A percentile compares a stretch with the other conserved stretches of the same genome.
Conservation (phyloP, 352 stramenopile genomes). For the Pythium sp. region DNA sequence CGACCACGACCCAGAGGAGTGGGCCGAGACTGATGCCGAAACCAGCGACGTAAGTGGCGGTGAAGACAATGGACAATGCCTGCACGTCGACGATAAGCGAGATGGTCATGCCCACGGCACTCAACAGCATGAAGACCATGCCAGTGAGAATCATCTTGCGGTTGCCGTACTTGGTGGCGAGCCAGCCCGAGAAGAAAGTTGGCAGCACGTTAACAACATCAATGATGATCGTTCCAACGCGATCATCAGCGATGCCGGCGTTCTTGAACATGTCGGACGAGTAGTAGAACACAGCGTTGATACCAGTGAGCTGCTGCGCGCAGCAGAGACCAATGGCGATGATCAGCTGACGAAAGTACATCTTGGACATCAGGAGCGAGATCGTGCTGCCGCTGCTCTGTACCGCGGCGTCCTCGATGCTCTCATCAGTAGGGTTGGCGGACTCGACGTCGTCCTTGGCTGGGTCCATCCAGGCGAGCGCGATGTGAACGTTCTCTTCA, state of each 20-base stretch:
- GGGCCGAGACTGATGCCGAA: slow-evolving; percentile 69
- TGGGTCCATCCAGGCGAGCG: slow-evolving; percentile 30
- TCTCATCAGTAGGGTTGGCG: slow-evolving; percentile 12
- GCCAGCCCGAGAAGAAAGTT: slow-evolving; percentile 27
- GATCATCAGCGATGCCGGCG: slow-evolving; percentile 35
- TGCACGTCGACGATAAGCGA: slow-evolving; percentile 25
- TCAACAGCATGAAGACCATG: slow-evolving; percentile 39
- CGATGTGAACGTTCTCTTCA: slow-evolving; percentile 26
- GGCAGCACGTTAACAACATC: slow-evolving; percentile 42
- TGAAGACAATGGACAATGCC: slow-evolving; percentile 50
- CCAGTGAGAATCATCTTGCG: slow-evolving; percentile 49
- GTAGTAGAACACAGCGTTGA: slow-evolving; percentile 57
- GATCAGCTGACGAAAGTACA: slow-evolving; percentile 41
- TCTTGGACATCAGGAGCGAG: slow-evolving; percentile 34
- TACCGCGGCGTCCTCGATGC: background rate
- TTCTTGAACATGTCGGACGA: slow-evolving; percentile 39
- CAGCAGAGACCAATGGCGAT: slow-evolving; percentile 36
- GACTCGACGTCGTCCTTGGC: slow-evolving; percentile 23
- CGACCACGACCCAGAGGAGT: slow-evolving; percentile 57
- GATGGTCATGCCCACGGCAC: slow-evolving; percentile 48
- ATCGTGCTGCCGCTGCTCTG: slow-evolving; percentile 4
- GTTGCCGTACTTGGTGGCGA: slow-evolving; percentile 46
- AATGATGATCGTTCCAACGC: slow-evolving; percentile 36
- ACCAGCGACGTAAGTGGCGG: slow-evolving; percentile 52
- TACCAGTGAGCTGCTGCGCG: slow-evolving; percentile 55